Base-by-base conservation (phyloP, 192 early-diverging fungal genomes). In the Paraglomus occultum region DNA sequence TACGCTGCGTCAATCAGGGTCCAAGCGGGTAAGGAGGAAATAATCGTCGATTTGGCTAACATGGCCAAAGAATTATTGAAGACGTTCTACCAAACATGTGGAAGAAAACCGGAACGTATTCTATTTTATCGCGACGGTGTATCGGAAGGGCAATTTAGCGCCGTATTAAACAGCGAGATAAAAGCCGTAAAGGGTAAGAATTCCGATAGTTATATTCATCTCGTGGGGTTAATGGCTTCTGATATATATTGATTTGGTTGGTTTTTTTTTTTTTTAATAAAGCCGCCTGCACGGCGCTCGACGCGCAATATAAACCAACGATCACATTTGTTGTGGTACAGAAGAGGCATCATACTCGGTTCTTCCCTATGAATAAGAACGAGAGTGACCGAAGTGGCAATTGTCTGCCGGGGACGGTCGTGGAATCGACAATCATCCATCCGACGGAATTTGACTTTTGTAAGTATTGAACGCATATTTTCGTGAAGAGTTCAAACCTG, bases 121-220 rank as follows among this genome's bases (percentile, higher is more conserved):
- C 17, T 96, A 1, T 91, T 95, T 73, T 96, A 93, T 74, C 90
- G 95, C 66, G 93, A 96, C 73, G 93, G 94, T 44, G 88, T 96
- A 17, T 91, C 92, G 6, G 95, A 99, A 45, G 88, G 90, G 2
- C 92, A 96, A 76, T 94, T 94, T 67, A 68, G 69, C 10, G 81
- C 88, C 50, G 91, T 96, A 0, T 64, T 92, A n/a, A 77, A 87
- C 14, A 76, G 66, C 18, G 96, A 99, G 73, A 79, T 96, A 6
- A 86, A 53, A 0, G 88, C 89, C 12, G 82, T 92, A 40, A 73
- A 81, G 20, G 71, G 75, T 63, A 76, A 74, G 12, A 78, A 31
- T 60, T 72, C 64, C n/a, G n/a, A n/a, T n/a, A n/a, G n/a, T n/a
- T 46, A 8, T 6, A 2, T 54, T 23, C 6, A 31, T 17, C 1